These are phyloP conservation scores for Trichosporon sp. DNA, from an alignment of 1,284 basidiomycete genomes.

Conservation along the genomic window DNA sequence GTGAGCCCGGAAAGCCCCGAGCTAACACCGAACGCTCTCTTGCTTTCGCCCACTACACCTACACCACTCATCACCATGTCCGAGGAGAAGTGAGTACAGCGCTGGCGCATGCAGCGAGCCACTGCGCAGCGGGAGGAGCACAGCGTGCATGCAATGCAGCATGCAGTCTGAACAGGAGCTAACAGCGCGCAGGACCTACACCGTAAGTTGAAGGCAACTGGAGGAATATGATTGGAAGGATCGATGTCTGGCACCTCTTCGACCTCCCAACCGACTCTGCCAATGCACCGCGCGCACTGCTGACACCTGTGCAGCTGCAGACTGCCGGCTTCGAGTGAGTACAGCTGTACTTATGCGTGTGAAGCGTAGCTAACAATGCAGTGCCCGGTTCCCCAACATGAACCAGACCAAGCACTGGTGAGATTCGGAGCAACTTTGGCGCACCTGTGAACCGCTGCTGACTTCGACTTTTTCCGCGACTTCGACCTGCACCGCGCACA, in stretches of 20 bases:
- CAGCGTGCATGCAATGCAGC: neutral
- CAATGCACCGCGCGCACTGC: neutral
- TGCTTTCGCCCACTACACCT: conserved; percentile 9
- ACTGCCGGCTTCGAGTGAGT: conserved; percentile 51
- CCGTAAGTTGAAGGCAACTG: conserved; percentile 30
- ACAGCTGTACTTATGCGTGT: too few relatives aligned
- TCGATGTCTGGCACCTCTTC: neutral
- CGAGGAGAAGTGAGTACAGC: conserved; percentile 38
- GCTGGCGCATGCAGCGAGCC: neutral
- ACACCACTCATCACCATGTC: conserved; percentile 29
- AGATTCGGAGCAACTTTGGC: conserved; percentile 22
- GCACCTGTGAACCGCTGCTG: neutral
- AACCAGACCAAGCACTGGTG: conserved; percentile 95
- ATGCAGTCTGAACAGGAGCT: conserved; percentile 7
- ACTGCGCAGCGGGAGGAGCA: neutral
- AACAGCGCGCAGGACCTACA: conserved; percentile 36
- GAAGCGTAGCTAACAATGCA: conserved; percentile 9
- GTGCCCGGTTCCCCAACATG: conserved; percentile 89
- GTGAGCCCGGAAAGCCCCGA: conserved; percentile 16
- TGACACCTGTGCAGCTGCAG: conserved; percentile 37
- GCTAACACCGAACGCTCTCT: conserved; percentile 7
- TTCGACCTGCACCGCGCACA: neutral
- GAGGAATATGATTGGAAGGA: neutral
- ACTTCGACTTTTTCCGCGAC: neutral
- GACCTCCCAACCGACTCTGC: neutral